Percentiles rank a stretch among this genome's conserved stretches.
These are phyloP conservation scores for Neoboletus brunneissimus DNA, from an alignment of 768 basidiomycete species.

Conservation along the genomic window DNA sequence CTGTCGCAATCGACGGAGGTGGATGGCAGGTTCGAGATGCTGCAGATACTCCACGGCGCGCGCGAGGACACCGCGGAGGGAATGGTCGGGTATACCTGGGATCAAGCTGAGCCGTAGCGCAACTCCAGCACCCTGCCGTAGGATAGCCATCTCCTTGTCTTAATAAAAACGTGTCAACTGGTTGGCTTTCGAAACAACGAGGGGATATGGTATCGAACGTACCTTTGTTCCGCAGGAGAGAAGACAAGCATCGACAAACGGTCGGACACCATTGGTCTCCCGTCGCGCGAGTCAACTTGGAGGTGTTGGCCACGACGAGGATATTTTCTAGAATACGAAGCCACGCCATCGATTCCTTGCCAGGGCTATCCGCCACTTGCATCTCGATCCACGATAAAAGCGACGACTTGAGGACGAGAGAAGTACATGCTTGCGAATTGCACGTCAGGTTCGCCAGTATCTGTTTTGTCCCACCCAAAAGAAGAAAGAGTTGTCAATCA, in stretches of 20 bases:
- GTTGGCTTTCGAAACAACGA: background rate
- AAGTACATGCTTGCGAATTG: slow-evolving; percentile 64
- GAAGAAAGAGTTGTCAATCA: background rate
- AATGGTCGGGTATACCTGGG: slow-evolving; percentile 21
- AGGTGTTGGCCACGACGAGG: slow-evolving; percentile 44
- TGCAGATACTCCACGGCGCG: slow-evolving; percentile 29
- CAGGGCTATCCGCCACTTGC: slow-evolving; percentile 41
- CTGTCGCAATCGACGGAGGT: background rate
- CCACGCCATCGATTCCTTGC: slow-evolving; percentile 56
- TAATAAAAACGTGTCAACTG: background rate
- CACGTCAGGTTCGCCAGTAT: slow-evolving; percentile 73
- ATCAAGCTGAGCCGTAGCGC: slow-evolving; percentile 39
- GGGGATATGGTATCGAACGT: background rate
- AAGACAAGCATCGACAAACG: slow-evolving; percentile 50
- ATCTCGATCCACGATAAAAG: slow-evolving; percentile 83
- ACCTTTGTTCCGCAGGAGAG: slow-evolving; percentile 18
- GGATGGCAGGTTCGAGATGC: slow-evolving; percentile 24
- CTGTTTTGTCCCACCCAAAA: slow-evolving; percentile 34
- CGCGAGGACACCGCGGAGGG: slow-evolving; percentile 34
- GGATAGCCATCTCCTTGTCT: slow-evolving; percentile 19
- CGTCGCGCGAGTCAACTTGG: slow-evolving; percentile 53
- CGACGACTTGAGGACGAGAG: slow-evolving; percentile 67
- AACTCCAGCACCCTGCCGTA: slow-evolving; percentile 30
- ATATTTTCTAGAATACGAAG: slow-evolving; percentile 65
- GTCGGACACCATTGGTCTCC: slow-evolving; percentile 59